Evolutionary conservation across 2,329 filamentous ascomycete species (phyloP).

Genomic region (Monosporascus sp.): DNA sequence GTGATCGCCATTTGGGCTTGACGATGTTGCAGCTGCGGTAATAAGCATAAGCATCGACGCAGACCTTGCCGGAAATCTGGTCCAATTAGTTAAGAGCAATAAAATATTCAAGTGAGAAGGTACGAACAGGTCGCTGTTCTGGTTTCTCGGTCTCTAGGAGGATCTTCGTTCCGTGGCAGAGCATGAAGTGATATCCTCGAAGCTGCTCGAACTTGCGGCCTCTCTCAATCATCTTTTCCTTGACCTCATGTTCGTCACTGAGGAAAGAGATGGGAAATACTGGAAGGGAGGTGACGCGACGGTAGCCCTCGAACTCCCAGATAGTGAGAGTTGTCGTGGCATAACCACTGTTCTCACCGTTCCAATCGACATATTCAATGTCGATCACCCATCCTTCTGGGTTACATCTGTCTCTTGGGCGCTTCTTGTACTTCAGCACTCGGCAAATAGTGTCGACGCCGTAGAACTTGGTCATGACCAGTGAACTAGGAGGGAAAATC

Average conservation of each 20-base stretch:
- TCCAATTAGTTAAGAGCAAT: neutral
- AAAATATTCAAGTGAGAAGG: neutral
- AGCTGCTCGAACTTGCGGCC: slow-evolving; percentile 28
- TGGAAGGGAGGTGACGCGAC: slow-evolving; percentile 20
- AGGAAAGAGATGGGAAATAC: slow-evolving; percentile 26
- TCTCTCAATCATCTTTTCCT: slow-evolving; percentile 19
- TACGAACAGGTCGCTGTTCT: slow-evolving; percentile 20
- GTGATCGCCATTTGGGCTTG: slow-evolving; percentile 21
- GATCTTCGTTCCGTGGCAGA: slow-evolving; percentile 25
- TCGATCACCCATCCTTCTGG: slow-evolving; percentile 20
- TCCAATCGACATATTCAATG: slow-evolving; percentile 32
- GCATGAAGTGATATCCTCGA: slow-evolving; percentile 28
- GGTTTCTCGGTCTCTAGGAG: slow-evolving; percentile 17
- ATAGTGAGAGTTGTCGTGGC: slow-evolving; percentile 18
- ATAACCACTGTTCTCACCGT: slow-evolving; percentile 27
- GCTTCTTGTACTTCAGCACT: slow-evolving; percentile 25
- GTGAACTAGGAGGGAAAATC: slow-evolving; percentile 28
- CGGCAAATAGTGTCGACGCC: slow-evolving; percentile 32
- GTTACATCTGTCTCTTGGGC: neutral
- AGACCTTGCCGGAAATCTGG: slow-evolving; percentile 24
- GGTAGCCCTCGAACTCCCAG: slow-evolving; percentile 19
- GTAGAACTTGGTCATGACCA: slow-evolving; percentile 26
- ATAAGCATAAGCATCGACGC: slow-evolving; percentile 31
- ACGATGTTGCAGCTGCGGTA: slow-evolving; percentile 25
- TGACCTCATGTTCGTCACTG: slow-evolving; percentile 17